A percentile compares a stretch with the other conserved stretches of the same genome.
Evolutionary conservation across 2,329 filamentous ascomycete species (phyloP).

Genomic region (Fusarium sp.): DNA sequence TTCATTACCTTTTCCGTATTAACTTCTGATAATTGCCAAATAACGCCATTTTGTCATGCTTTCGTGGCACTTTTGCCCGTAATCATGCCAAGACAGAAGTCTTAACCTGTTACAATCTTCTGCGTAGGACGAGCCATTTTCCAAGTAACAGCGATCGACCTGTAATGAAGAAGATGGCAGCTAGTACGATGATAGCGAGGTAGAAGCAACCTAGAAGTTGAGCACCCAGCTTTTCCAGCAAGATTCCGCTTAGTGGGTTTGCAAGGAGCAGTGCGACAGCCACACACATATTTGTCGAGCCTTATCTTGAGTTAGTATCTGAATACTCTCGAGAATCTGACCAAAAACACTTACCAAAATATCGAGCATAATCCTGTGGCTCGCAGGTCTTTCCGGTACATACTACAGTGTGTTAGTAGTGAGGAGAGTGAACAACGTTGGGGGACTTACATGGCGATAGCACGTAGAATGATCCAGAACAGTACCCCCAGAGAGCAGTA

Average conservation of each 20-base stretch:
- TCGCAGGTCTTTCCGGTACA: constrained; percentile 57
- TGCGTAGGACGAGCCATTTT: neutral
- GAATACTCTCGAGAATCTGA: fast-evolving
- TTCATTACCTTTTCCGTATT: neutral
- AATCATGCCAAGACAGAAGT: neutral
- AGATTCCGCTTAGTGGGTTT: constrained; percentile 55
- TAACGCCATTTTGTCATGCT: neutral
- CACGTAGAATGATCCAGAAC: constrained; percentile 56
- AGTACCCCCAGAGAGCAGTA: constrained; percentile 57
- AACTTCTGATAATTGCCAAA: fast-evolving
- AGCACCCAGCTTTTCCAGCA: constrained; percentile 55
- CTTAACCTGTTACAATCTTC: neutral
- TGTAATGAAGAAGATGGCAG: constrained; percentile 40
- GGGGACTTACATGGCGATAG: constrained; percentile 43
- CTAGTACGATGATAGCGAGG: constrained; percentile 51
- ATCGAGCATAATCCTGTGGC: constrained; percentile 55
- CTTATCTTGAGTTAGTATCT: constrained; percentile 36
- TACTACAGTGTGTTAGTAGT: constrained; percentile 35
- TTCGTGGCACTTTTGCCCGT: neutral
- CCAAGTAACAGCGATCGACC: constrained; percentile 23
- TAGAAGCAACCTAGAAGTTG: constrained; percentile 56
- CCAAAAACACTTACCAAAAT: constrained; percentile 37
- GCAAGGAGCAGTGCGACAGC: constrained; percentile 55
- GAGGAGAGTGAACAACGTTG: fast-evolving
- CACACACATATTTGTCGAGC: constrained; percentile 56